Evolutionary conservation across 768 basidiomycete genomes (phyloP), one percentile per base, ranked within the genome.

Genomic region (Boletus vermiculosoides): DNA sequence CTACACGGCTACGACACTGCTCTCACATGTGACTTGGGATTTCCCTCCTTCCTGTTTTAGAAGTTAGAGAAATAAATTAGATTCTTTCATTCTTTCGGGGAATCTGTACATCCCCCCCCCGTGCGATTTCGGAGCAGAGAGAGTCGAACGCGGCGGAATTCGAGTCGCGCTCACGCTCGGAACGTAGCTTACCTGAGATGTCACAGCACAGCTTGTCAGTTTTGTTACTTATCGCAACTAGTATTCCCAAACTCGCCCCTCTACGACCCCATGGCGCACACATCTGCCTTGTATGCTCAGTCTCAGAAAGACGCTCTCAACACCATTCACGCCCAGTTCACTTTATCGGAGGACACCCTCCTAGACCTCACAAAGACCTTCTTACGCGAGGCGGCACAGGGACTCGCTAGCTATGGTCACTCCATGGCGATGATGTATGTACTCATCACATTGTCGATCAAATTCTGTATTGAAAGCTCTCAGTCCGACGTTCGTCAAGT

Each of bases 401-500:
- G 97, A 15, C 75, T 99, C 18, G 72, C 76, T 4, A 75, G 75
- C 62, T 94, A 94, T 76, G 84, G 83, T 36, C 83, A 88, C 45
- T 78, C 88, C 40, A 90, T 96, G 86, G 93, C 94, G 7, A 97
- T 98, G 92, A 94, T 98, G 86, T 90, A 62, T 55, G 84, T 33
- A 18, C 45, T 41, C 31, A 7, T n/a, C 51, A 22, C 33, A 0
- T 11, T 12, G 1, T 45, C 22, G 39, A 52, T 44, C 20, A 39
- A 52, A 11, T 51, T n/a, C 16, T 10, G 25, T 49, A 20, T 47
- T 51, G 18, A 52, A 44, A 15, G 2, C 5, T 9, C 28, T 48
- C 64, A 94, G 92, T 62, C 97, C 97, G 7, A 90, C 93, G 11
- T 99, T 92, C 74, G 92, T 98, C 42, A 93, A 90, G n/a, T 88